Evolutionary conservation across 495 filamentous ascomycete species (phyloP), one percentile per base, ranked within the genome.

Genomic region (Podospora anserina): DNA sequence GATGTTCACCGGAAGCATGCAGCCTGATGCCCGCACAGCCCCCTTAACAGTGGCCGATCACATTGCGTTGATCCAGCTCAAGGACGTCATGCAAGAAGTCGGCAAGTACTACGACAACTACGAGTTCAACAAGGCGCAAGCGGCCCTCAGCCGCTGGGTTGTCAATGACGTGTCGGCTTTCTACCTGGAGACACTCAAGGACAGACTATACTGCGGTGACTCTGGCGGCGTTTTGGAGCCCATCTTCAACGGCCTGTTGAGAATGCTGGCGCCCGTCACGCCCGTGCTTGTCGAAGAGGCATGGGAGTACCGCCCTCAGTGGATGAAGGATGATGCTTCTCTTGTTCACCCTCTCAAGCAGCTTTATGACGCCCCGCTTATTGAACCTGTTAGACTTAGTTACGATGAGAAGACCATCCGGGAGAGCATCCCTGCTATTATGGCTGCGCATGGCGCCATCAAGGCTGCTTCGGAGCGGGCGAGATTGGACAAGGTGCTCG

Each of bases 161-260:
- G 88, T 87, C 67, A 86, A 83, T 20, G 90, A 96, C 69, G 86
- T 99, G 27, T 97, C 94, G 0, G 87, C 94, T 0, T 96, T 97
- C 75, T 98, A 98, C 79, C 87, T 98, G 63, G 95, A 98, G 76
- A 86, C 90, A 0, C 81, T 93, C 74, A 99, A 98, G 78, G 95
- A 99, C 75, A 83, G 91, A 30, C 79, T 97, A 4, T 98, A 98
- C 81, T 92, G 92, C 32, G 89, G 89, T 26, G 85, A 86, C 66
- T 85, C 86, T 56, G 82, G 84, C 64, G 88, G 86, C 13, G 91
- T 93, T 9, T 74, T 97, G 20, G 86, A 86, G 72, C 80, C 90
- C 61, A 85, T 98, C 60, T 88, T 91, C 60, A 75, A 81, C 3
- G 85, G 90, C 64, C 83, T 97, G 59, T 80, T 95, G 70, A 85